Evolutionary conservation across 2,329 filamentous ascomycete genomes (phyloP).

Genomic region (Achaetomium macrosporum): DNA sequence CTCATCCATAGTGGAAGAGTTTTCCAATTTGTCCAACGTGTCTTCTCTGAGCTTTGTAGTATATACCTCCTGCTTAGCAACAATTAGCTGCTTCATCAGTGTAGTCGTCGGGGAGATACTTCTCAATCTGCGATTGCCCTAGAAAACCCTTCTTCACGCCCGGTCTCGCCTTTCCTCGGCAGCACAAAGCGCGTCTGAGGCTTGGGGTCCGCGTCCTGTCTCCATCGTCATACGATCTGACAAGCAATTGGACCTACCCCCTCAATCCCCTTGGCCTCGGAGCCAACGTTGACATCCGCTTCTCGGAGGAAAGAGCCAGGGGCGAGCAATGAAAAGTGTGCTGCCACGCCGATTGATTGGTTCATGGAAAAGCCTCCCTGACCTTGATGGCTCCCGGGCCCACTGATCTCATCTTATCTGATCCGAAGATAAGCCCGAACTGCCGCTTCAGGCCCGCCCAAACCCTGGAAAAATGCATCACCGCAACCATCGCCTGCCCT

Average conservation of each 20-base stretch:
- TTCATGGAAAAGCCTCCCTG: constrained; percentile 3
- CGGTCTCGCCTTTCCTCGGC: not conserved
- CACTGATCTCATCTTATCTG: constrained; percentile 43
- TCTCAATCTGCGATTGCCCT: no score
- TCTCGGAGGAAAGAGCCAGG: constrained; percentile 16
- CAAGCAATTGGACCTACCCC: constrained; percentile 19
- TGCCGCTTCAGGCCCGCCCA: constrained; percentile 30
- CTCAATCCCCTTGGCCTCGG: not conserved
- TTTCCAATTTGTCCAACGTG: no score
- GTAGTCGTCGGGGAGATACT: no score
- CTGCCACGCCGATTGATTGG: not conserved
- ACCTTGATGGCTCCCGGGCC: constrained; percentile 8
- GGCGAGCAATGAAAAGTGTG: not conserved
- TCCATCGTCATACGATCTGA: constrained; percentile 24
- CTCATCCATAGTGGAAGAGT: no score
- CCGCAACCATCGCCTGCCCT: constrained; percentile 8
- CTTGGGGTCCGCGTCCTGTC: not conserved
- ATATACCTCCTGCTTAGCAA: no score
- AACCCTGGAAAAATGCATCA: constrained; percentile 19
- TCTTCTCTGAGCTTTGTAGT: no score
- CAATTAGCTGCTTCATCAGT: no score
- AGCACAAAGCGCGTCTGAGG: no score
- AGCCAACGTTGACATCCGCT: constrained; percentile 12
- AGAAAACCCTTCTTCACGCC: not conserved
- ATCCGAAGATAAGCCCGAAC: constrained; percentile 48